Conservation (phyloP, 2,329 filamentous ascomycete species). For the Penicillium sp. region DNA sequence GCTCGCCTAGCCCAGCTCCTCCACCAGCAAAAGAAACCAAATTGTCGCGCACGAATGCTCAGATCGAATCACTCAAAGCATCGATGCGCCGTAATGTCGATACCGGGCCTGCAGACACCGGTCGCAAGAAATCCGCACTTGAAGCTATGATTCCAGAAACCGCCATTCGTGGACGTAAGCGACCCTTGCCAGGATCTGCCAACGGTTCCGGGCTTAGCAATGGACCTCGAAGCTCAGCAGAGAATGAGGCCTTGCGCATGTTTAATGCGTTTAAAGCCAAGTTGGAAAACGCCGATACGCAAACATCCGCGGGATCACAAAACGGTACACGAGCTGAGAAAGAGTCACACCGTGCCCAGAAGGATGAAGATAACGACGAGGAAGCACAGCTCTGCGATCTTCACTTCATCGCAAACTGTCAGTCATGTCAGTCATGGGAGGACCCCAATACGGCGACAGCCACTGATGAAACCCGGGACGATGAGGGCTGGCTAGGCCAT, state of each 20-base stretch:
- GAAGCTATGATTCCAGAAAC: slow-evolving; percentile 46
- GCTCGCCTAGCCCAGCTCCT: slow-evolving; percentile 24
- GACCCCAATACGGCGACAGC: slow-evolving; percentile 37
- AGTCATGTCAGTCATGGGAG: slow-evolving; percentile 85
- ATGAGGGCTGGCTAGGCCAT: slow-evolving; percentile 78
- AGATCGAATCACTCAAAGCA: slow-evolving; percentile 43
- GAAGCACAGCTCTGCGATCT: slow-evolving; percentile 79
- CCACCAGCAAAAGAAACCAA: slow-evolving; percentile 32
- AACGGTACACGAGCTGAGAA: slow-evolving; percentile 9
- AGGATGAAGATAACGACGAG: slow-evolving; percentile 43
- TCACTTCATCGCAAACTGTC: slow-evolving; percentile 92
- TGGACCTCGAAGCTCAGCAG: slow-evolving; percentile 48
- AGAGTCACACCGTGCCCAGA: slow-evolving; percentile 8
- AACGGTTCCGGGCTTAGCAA: slow-evolving; percentile 50
- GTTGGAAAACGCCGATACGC: slow-evolving; percentile 50
- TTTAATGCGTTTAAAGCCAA: slow-evolving; percentile 75
- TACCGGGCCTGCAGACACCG: slow-evolving; percentile 28
- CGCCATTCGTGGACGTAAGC: slow-evolving; percentile 44
- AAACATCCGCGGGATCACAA: slow-evolving; percentile 28
- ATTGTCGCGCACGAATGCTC: slow-evolving; percentile 40
- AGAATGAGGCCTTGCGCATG: slow-evolving; percentile 61
- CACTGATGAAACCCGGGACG: slow-evolving; percentile 49
- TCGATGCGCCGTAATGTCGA: slow-evolving; percentile 44
- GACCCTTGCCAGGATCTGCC: slow-evolving; percentile 35
- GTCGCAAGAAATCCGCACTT: slow-evolving; percentile 42